phyloP scores from a whole-genome alignment of 306 rosid species.

The Lablab purpureus region DNA sequence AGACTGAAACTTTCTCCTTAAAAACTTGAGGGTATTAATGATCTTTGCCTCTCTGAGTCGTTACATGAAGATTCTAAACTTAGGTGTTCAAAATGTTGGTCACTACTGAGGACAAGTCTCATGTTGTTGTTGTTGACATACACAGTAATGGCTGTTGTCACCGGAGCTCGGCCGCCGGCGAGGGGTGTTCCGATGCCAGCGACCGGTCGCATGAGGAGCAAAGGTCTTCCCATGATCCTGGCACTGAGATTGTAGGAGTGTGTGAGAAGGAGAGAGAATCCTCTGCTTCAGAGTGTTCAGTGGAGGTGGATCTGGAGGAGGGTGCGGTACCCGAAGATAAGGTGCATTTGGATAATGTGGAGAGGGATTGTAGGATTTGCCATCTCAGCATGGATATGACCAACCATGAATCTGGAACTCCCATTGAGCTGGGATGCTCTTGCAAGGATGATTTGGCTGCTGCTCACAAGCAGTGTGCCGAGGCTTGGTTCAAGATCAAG shows the following conservation, averaged over 20 bases:
- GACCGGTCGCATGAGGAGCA: conserved; percentile 51
- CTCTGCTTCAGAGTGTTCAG: conserved; percentile 63
- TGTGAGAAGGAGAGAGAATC: conserved; percentile 58
- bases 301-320: conserved; percentile 73
- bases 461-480: conserved; percentile 94
- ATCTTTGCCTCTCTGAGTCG: conserved; percentile 50
- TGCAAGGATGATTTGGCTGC: conserved; percentile 96
- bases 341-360: conserved; percentile 68
- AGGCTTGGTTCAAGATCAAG: conserved; percentile 97
- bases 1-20: conserved; percentile 41
- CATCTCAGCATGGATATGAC: conserved; percentile 77
- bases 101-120: conserved; percentile 51
- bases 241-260: conserved; percentile 64
- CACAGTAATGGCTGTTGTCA: conserved; percentile 45
- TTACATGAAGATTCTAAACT: conserved; percentile 78
- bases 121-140: conserved; percentile 52
- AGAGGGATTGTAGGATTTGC: conserved; percentile 89
- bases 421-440: conserved; percentile 89
- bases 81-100: conserved; percentile 60
- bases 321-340: conserved; percentile 53
- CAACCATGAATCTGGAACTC: conserved; percentile 81
- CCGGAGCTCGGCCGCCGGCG: conserved; percentile 51
- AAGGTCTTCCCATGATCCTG: conserved; percentile 48
- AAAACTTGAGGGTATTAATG: conserved; percentile 57
- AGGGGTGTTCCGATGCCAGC: conserved; percentile 21